phyloP scores from a whole-genome alignment of 1,284 basidiomycete species.

The Cryptococcus hybrid region DNA sequence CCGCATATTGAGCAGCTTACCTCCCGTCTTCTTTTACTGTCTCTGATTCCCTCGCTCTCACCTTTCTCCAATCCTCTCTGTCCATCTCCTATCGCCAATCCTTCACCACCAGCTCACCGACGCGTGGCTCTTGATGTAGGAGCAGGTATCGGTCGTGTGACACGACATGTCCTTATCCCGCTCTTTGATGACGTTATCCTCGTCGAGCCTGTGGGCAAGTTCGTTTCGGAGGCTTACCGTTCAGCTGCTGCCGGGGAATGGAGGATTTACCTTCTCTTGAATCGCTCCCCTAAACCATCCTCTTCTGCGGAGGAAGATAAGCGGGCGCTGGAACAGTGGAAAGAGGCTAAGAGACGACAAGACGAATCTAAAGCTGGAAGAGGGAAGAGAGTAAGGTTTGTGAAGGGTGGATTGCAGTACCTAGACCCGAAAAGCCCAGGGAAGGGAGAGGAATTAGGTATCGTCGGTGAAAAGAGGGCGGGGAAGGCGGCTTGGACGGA shows the following conservation, averaged over 20 bases:
- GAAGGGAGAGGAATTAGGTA: conserved; percentile 30
- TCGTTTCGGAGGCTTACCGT: conserved; percentile 68
- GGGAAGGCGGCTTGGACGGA: conserved; percentile 20
- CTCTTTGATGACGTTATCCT: conserved; percentile 81
- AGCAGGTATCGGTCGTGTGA: conserved; percentile 86
- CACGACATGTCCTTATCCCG: conserved; percentile 75
- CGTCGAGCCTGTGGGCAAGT: conserved; percentile 77
- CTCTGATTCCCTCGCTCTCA: conserved; percentile 72
- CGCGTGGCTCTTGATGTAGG: conserved; percentile 81
- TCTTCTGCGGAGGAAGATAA: background rate
- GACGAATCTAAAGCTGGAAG: conserved; percentile 52
- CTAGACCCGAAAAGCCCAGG: conserved; percentile 64
- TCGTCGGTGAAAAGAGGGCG: conserved; percentile 34
- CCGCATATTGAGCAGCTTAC: conserved; percentile 84
- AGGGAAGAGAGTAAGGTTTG: conserved; percentile 74
- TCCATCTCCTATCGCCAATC: conserved; percentile 5
- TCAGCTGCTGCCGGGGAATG: conserved; percentile 56
- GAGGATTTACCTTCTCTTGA: conserved; percentile 55
- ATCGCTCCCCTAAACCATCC: background rate
- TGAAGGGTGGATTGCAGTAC: conserved; percentile 71
- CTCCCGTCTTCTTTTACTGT: conserved; percentile 79
- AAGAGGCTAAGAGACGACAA: conserved; percentile 16
- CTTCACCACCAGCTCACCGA: conserved; percentile 28
- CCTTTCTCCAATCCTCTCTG: conserved; percentile 67
- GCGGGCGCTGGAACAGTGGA: conserved; percentile 12